phyloP scores from a whole-genome alignment of 768 basidiomycete species.

The Exsudoporus frostii region DNA sequence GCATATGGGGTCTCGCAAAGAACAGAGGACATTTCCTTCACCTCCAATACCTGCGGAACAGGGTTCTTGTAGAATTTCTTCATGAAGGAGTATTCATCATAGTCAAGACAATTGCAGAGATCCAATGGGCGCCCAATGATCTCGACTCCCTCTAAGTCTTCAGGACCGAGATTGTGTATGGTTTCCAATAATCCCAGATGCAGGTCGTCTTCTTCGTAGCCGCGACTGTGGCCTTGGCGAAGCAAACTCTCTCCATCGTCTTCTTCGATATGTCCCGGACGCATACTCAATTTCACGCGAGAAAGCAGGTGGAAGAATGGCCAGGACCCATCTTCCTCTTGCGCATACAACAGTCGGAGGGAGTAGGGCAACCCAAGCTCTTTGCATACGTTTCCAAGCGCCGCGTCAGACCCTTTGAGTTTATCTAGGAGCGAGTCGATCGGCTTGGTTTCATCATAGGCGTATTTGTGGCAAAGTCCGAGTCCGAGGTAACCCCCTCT shows the following conservation, averaged over 20 bases:
- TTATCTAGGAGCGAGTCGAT: neutral
- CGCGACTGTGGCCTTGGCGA: too few relatives aligned
- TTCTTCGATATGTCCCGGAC: too few relatives aligned
- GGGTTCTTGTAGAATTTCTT: neutral
- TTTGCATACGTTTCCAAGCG: constrained; percentile 1
- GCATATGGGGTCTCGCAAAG: neutral
- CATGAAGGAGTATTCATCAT: neutral
- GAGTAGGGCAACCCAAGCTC: neutral
- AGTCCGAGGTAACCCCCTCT: constrained; percentile 35
- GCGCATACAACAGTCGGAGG: constrained; percentile 1
- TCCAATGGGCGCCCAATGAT: neutral
- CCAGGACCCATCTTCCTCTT: neutral
- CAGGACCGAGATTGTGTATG: neutral
- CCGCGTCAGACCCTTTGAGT: constrained; percentile 3
- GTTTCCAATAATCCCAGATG: too few relatives aligned
- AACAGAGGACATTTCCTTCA: neutral
- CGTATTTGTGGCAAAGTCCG: constrained; percentile 21
- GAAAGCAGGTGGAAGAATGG: neutral
- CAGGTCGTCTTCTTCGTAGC: too few relatives aligned
- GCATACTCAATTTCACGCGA: neutral
- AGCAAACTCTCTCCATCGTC: too few relatives aligned
- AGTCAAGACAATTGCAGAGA: too few relatives aligned
- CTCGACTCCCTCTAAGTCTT: neutral
- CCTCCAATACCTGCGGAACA: neutral
- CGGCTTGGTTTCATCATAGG: neutral